phyloP scores from a whole-genome alignment of 2,329 filamentous ascomycete genomes.

The Dendryphion nanum region DNA sequence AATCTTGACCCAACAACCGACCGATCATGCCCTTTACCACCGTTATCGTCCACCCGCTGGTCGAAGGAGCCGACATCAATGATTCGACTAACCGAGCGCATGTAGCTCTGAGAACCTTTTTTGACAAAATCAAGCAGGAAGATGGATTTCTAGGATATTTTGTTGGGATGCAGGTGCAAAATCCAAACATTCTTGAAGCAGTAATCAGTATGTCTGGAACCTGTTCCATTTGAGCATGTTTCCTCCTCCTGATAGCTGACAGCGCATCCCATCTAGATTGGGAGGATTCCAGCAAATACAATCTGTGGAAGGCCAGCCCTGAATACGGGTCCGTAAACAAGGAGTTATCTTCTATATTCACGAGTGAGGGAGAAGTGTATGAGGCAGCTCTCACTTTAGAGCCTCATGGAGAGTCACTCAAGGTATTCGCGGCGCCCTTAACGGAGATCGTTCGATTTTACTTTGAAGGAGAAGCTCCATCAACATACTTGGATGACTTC shows the following conservation, averaged over 20 bases:
- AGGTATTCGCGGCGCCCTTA: not conserved
- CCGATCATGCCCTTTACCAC: not conserved
- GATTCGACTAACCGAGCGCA: not conserved
- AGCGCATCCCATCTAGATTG: too few species aligned
- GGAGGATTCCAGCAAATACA: too few species aligned
- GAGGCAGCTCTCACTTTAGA: not conserved
- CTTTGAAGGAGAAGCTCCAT: not conserved
- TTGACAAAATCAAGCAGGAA: not conserved
- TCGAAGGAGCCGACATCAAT: not conserved
- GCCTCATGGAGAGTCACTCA: not conserved
- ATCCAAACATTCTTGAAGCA: slow-evolving; percentile 1
- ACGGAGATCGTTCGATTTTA: not conserved
- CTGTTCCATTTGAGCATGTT: too few species aligned
- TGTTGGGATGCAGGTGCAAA: not conserved
- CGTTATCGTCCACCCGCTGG: not conserved
- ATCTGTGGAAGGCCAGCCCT: too few species aligned
- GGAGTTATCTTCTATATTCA: too few species aligned
- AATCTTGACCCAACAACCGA: too few species aligned
- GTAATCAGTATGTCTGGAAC: not conserved
- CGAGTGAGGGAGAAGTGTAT: too few species aligned
- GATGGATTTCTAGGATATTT: not conserved
- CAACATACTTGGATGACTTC: not conserved
- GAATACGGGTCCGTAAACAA: too few species aligned
- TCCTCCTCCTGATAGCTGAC: too few species aligned
- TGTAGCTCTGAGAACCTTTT: not conserved